Evolutionary conservation across 2,329 filamentous ascomycete genomes (phyloP), one percentile per base, ranked within the genome.

Genomic region (Exophiala xenobiotica): DNA sequence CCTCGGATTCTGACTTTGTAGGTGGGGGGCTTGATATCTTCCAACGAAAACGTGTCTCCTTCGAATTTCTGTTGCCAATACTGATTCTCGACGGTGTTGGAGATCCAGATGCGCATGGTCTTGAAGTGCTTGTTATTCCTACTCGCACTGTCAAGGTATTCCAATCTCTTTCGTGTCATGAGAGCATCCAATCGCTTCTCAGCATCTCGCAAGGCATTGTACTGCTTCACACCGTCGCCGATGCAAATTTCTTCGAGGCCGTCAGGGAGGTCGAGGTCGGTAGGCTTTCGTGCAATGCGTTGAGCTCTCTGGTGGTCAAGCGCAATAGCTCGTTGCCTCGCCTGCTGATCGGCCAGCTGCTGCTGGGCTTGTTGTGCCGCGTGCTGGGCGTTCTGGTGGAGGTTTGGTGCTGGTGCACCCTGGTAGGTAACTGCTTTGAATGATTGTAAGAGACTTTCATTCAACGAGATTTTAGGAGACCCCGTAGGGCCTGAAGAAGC

Each of bases 1-100:
- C 90, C 93, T 70, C 96, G 89, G 56, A 99, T 92, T 73, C 91
- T 95, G 61, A 99, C 89, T 51, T 86, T 83, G 68, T 91, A 99
- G 8, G 85, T 87, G 2, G 89, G 87, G 61, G 90, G 86, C 60
- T 81, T 78, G 57, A 83, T 89, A 46, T 85, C 83, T 46, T 83
- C 85, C 64, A 95, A 91, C 65, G 95, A 90, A 59, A 93, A 93
- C 27, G 81, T 82, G 66, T 92, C 85, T 8, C 85, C 79, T 54
- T 85, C 85, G 86, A 75, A 33, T 76, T 77, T 61, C 78, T 81
- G 31, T 71, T 99, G 93, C 93, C 93, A 97, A 24, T 87, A 85
- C 72, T 99, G 93, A 65, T 93, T 89, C 69, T 96, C 90, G 26
- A 86, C 90, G 1, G 90, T 96, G 70, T 99, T 99, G 64, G 85